Percentiles rank a stretch among this genome's conserved stretches.
Conservation (phyloP, 108 stramenopile genomes). For the Nannochloropsis salina region DNA sequence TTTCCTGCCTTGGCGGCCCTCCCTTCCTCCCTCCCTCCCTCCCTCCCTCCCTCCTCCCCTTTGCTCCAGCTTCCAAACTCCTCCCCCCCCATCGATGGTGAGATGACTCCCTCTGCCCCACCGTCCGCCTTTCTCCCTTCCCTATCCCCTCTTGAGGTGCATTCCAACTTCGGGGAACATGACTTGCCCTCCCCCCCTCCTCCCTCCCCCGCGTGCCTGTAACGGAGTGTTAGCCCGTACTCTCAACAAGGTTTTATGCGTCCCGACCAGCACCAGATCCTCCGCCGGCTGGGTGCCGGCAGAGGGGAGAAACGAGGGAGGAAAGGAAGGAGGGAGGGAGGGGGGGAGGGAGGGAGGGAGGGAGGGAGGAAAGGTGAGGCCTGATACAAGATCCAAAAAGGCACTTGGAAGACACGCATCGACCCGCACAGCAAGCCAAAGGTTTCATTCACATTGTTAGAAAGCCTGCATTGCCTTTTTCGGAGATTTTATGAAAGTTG, state of each 20-base stretch:
- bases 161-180: no score
- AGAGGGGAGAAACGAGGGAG: not conserved
- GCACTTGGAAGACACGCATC: not conserved
- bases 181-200: no score
- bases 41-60: not conserved
- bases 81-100: no score
- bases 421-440: not conserved
- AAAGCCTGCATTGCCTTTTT: not conserved
- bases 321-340: not conserved
- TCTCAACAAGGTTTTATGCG: not conserved
- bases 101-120: no score
- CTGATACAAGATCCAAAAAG: not conserved
- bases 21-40: slow-evolving; percentile 1
- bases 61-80: no score
- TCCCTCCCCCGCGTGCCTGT: not conserved
- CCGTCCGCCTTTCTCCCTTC: not conserved
- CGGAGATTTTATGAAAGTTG: not conserved
- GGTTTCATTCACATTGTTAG: not conserved
- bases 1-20: no score
- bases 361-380: not conserved
- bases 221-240: slow-evolving; percentile 8
- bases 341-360: not conserved
- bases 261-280: not conserved
- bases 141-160: not conserved
- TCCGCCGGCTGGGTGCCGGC: not conserved